A percentile compares a stretch with the other conserved stretches of the same genome.
These are phyloP conservation scores for Aureobasidium sp. DNA, from an alignment of 2,329 filamentous ascomycete species.

Conservation along the genomic window DNA sequence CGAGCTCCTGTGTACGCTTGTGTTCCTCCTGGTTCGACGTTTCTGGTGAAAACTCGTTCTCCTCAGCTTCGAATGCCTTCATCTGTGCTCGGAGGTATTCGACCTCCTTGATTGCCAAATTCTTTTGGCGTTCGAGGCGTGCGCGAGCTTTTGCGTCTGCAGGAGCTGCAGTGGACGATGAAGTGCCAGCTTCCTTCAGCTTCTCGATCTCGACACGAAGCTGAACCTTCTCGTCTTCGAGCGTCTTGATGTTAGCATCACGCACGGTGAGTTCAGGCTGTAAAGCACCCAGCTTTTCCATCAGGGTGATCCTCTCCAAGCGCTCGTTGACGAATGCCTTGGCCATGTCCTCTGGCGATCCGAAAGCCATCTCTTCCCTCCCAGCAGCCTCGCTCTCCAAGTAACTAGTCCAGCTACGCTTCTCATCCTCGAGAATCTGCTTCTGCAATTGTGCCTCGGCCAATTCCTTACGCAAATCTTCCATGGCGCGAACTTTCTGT, in stretches of 20 bases:
- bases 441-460: slow-evolving; percentile 74
- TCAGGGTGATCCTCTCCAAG: slow-evolving; percentile 68
- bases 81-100: slow-evolving; percentile 91
- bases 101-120: slow-evolving; percentile 81
- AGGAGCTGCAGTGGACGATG: slow-evolving; percentile 28
- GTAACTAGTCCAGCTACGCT: slow-evolving; percentile 78
- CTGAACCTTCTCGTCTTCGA: slow-evolving; percentile 63
- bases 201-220: slow-evolving; percentile 66
- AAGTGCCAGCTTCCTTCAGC: slow-evolving; percentile 43
- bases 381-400: slow-evolving; percentile 60
- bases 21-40: slow-evolving; percentile 68
- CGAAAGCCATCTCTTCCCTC: slow-evolving; percentile 63
- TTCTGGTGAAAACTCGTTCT: slow-evolving; percentile 76
- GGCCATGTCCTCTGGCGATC: slow-evolving; percentile 81
- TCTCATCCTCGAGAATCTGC: slow-evolving; percentile 82
- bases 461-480: slow-evolving; percentile 67
- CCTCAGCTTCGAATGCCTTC: slow-evolving; percentile 78
- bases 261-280: slow-evolving; percentile 73
- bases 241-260: slow-evolving; percentile 63
- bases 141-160: slow-evolving; percentile 60
- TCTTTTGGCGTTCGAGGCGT: slow-evolving; percentile 77
- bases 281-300: slow-evolving; percentile 71
- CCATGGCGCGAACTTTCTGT: slow-evolving; percentile 67
- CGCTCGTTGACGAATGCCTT: slow-evolving; percentile 77
- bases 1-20: slow-evolving; percentile 70